Base-by-base conservation (phyloP, 805 yeast species). In the Torulaspora franciscae region DNA sequence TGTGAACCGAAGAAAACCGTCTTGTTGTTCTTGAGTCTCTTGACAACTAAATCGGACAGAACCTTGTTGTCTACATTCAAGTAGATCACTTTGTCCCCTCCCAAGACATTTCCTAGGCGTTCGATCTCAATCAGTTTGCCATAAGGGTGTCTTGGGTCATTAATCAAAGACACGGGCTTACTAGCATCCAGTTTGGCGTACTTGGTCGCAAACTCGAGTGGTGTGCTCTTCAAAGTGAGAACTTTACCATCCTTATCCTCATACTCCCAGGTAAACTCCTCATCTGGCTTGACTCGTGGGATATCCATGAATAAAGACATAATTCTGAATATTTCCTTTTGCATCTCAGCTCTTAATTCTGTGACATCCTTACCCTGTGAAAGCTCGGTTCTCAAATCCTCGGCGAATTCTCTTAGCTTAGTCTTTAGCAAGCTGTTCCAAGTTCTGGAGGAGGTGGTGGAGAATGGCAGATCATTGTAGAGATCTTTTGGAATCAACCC, bases 1-100 rank as follows among this genome's bases (percentile, higher is more conserved):
- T 87, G 95, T 13, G 90, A 81, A 9, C 95, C 95, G 59, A 87
- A 88, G 70, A 87, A 88, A 6, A 88, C 86, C 0, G 95, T 83
- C 68, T 83, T 83, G 66, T 85, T 81, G 49, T 71, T 72, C 67
- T 82, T 75, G 59, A 87, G 75, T 67, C 87, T 78, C 56, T 77
- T 74, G 30, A 85, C 77, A 24, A 86, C 85, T 39, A 80, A 72
- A 26, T 72, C 57, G 36, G 87, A 77, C 45, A 87, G 68, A 7
- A 69, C 69, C 13, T 75, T 75, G 47, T 81, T 75, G 33, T 80
- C 81, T 43, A 79, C 71, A 63, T 87, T 87, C 56, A 87, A 73
- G 61, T 87, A 87, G 37, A 76, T 71, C 27, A 86, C 87, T 29
- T 77, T 77, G 52, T 77, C 77, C n/a, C 84, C 87, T 27, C 80